A percentile compares a stretch with the other conserved stretches of the same genome.
phyloP scores from a whole-genome alignment of 164 flowering plant genomes.

The Umbellularia californica region DNA sequence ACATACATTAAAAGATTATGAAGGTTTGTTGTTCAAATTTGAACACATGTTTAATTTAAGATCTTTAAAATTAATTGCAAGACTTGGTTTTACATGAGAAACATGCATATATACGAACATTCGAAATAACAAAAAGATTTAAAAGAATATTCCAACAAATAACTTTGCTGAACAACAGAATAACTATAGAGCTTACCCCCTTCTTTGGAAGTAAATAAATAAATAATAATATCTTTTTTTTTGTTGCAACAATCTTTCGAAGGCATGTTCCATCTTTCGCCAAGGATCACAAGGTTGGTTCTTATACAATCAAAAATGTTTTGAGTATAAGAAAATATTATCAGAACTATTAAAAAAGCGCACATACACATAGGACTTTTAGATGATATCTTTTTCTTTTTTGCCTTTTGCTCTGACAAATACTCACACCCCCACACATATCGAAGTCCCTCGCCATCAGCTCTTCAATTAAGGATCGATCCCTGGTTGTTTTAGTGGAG shows the following conservation, averaged over 20 bases:
- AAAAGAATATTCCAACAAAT: neutral
- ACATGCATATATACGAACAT: neutral
- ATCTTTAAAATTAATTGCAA: neutral
- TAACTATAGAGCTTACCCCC: neutral
- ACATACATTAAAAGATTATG: conserved; percentile 13
- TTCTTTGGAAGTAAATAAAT: neutral
- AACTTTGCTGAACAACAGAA: neutral
- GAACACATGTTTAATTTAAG: neutral
- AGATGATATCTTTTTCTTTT: too few species aligned
- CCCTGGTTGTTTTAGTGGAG: too few species aligned
- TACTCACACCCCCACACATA: too few species aligned
- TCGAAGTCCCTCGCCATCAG: too few species aligned
- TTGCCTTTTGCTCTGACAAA: too few species aligned
- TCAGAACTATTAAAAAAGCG: too few species aligned
- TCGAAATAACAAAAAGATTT: neutral
- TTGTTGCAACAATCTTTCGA: neutral
- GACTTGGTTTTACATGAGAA: neutral
- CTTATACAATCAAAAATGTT: too few species aligned
- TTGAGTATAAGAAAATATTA: too few species aligned
- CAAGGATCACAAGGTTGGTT: too few species aligned
- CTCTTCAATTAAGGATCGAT: too few species aligned
- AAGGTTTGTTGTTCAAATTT: neutral
- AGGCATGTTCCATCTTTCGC: neutral
- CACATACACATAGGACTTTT: too few species aligned
- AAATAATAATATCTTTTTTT: too few species aligned